Base-by-base conservation (phyloP, 768 basidiomycete genomes). In the Termitomyces sp. region DNA sequence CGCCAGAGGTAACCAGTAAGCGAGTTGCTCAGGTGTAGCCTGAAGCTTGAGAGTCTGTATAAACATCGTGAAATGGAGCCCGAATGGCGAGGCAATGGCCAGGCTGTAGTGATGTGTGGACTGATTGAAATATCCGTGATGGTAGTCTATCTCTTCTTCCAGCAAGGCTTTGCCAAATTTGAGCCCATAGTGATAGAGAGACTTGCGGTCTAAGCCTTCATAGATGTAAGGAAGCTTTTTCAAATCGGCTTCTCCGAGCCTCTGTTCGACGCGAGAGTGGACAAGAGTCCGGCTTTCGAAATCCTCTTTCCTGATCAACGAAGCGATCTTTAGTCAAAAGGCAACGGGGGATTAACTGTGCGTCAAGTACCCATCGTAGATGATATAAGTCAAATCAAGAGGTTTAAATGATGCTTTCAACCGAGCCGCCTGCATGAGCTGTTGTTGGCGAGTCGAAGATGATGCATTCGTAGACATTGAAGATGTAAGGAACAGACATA, bases 141-240 rank as follows among this genome's bases (percentile, higher is more conserved):
- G 24, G 33, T 66, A 37, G 24, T 55, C n/a, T 26, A 63, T 53
- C 24, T 64, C 64, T 33, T 68, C 64, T 12, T 62, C 59, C n/a
- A 64, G 33, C 36, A 66, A 60, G 20, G 56, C 61, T 48, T 57
- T 63, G 22, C 61, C 68, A 26, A 62, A 62, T 8, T 56, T 61
- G 9, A 69, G 68, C 24, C 69, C 68, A 28, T 66, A 51, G 47
- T 65, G 59, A 41, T 65, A 68, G 20, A 62, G 61, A 13, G 45
- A 54, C 7, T 64, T 65, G 16, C 66, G 67, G 47, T 55, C 56
- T 33, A 63, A 29, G 18, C 63, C 62, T 26, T 59, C 48, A 33
- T 69, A 62, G 7, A 62, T 46, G 9, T 34, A 12, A 28, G 66
- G 65, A 10, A 66, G 55, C 10, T 45, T 47, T 18, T 16, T 41